Evolutionary conservation across 1,284 basidiomycete genomes (phyloP).

Genomic region (Chiua sp.): DNA sequence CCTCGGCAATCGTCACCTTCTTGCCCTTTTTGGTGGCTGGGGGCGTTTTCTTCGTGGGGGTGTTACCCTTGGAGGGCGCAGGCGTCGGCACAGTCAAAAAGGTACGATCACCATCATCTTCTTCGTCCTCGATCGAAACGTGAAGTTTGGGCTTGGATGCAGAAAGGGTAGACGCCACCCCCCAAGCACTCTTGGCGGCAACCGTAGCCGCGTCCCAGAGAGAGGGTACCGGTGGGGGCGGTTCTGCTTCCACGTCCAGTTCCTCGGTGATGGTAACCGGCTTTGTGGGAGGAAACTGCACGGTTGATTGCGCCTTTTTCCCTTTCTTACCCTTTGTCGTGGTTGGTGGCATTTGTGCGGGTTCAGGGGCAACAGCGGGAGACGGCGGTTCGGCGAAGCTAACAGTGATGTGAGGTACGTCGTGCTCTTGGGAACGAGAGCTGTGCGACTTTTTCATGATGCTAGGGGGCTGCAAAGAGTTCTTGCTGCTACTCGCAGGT

Average conservation of each 20-base stretch:
- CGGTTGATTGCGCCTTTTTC: constrained; percentile 25
- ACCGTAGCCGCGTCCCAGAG: constrained; percentile 21
- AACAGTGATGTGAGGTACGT: constrained; percentile 34
- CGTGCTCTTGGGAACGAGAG: constrained; percentile 31
- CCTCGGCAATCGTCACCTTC: constrained; percentile 52
- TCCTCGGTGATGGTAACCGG: constrained; percentile 23
- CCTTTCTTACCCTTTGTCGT: constrained; percentile 31
- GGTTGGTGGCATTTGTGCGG: constrained; percentile 10
- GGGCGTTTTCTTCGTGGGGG: constrained; percentile 30
- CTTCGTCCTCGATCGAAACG: constrained; percentile 11
- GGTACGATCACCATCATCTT: constrained; percentile 8
- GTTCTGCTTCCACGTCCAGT: constrained; percentile 26
- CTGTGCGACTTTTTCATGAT: constrained; percentile 34
- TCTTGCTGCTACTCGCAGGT: constrained; percentile 10
- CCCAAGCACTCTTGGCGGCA: constrained; percentile 15
- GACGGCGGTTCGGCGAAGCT: constrained; percentile 21
- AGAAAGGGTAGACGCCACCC: constrained; percentile 9
- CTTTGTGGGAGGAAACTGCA: constrained; percentile 15
- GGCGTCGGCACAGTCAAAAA: background rate
- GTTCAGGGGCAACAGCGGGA: constrained; percentile 1
- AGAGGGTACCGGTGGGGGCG: constrained; percentile 21
- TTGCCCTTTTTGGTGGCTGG: constrained; percentile 31
- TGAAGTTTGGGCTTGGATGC: constrained; percentile 5
- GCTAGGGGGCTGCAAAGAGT: constrained; percentile 20
- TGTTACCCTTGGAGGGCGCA: constrained; percentile 12